Evolutionary conservation across 2,329 filamentous ascomycete genomes (phyloP), one percentile per base, ranked within the genome.

Genomic region (Aspergillus latus): DNA sequence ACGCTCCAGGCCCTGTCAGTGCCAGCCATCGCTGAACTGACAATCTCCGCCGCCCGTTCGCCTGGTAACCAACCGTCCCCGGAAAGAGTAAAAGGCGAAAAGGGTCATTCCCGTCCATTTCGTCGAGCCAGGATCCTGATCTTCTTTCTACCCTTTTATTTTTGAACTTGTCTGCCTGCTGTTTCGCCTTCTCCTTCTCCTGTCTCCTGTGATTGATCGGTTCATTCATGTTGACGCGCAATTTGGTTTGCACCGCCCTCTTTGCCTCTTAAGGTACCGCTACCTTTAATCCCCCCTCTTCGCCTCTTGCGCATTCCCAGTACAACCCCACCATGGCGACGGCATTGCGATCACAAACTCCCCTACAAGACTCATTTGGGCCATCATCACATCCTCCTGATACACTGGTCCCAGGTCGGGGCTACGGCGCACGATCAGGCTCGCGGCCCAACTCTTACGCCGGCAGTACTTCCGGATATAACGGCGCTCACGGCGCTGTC

Each of bases 391-490:
- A 68, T 29, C 58, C 66, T 39, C 65, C 58, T 45, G 70, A 73
- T 48, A 59, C 69, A 42, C 52, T 66, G 13, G 56, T 67, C 37
- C 37, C 71, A 56, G 71, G 62, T 62, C 69, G 68, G 58, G 67
- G 68, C 15, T 73, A 74, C 57, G 67, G 69, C 40, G 42, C 57
- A 43, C 64, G 65, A 16, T 66, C 69, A 37, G 66, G 66, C 37
- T 77, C 76, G 36, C 69, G 74, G 49, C 75, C 75, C 6, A 72
- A 68, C 52, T 78, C 77, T 47, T 75, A 73, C 56, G 65, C 71
- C 47, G 75, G 71, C 50, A 64, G 62, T 52, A 64, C 62, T 37
- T 69, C 72, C 16, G 68, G 72, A 49, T 72, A 73, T 58, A 73
- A 75, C 37, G 70, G 72, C 52, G 55, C 64, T 42, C 70, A 72